phyloP scores from a whole-genome alignment of 2,329 filamentous ascomycete species.

The Trichophyton benhamiae region DNA sequence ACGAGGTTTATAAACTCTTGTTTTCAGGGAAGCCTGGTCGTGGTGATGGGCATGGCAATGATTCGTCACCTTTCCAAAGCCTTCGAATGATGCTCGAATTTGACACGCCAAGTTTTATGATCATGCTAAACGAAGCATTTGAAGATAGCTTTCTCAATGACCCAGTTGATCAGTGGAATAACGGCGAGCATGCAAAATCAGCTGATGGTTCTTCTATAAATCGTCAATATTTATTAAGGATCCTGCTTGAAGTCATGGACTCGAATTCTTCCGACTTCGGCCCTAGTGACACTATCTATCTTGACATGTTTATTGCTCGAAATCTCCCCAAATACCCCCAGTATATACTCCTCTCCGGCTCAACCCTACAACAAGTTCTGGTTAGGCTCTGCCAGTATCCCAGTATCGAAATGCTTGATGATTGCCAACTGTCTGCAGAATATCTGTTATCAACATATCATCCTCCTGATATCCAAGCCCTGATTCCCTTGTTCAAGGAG shows the following conservation, averaged over 20 bases:
- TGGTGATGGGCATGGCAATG: background rate
- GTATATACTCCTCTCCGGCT: conserved; percentile 81
- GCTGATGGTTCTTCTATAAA: conserved; percentile 54
- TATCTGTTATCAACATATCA: conserved; percentile 90
- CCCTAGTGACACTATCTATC: conserved; percentile 73
- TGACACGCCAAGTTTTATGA: conserved; percentile 84
- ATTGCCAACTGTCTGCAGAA: conserved; percentile 93
- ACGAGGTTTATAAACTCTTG: conserved; percentile 81
- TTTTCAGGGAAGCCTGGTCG: conserved; percentile 58
- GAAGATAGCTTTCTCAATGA: conserved; percentile 90
- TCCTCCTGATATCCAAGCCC: conserved; percentile 61
- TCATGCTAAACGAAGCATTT: conserved; percentile 91
- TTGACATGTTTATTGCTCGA: conserved; percentile 96
- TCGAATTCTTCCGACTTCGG: conserved; percentile 52
- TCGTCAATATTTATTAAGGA: conserved; percentile 83
- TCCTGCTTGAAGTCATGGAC: conserved; percentile 83
- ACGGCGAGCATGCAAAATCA: conserved; percentile 49
- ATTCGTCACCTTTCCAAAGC: conserved; percentile 65
- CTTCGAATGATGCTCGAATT: conserved; percentile 74
- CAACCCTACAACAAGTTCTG: conserved; percentile 68
- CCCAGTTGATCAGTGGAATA: conserved; percentile 50
- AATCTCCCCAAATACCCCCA: conserved; percentile 95
- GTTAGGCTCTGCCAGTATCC: conserved; percentile 76
- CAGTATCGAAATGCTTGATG: conserved; percentile 66
- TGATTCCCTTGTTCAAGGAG: conserved; percentile 65